phyloP scores from a whole-genome alignment of 306 rosid species.

The Dalbergia cochinchinensis region DNA sequence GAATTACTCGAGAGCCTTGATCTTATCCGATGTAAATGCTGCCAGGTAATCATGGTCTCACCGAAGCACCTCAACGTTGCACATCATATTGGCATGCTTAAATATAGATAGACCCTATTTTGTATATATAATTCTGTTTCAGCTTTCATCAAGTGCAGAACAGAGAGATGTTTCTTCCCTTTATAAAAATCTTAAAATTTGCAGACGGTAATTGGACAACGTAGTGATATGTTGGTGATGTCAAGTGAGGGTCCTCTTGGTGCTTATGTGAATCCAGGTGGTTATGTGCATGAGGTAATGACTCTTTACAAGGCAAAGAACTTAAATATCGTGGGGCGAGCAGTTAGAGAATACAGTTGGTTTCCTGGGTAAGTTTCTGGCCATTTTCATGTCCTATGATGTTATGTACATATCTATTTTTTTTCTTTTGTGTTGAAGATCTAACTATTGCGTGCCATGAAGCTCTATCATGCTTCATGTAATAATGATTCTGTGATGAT shows the following conservation, averaged over 20 bases:
- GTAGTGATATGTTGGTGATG: conserved; percentile 97
- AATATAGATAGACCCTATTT: neutral
- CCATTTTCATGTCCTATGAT: conserved; percentile 41
- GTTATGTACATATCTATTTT: conserved; percentile 26
- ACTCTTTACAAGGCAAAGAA: conserved; percentile 82
- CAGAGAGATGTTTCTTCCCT: conserved; percentile 9
- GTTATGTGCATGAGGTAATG: conserved; percentile 86
- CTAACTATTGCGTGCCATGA: conserved; percentile 18
- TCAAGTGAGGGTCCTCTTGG: conserved; percentile 96
- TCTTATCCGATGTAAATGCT: conserved; percentile 77
- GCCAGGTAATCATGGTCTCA: conserved; percentile 64
- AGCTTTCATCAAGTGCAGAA: conserved; percentile 27
- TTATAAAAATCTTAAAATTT: conserved; percentile 42
- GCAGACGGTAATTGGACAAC: conserved; percentile 81
- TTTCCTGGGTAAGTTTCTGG: conserved; percentile 89
- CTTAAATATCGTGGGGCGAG: conserved; percentile 69
- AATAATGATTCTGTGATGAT: neutral
- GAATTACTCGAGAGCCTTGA: conserved; percentile 86
- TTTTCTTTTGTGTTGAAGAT: conserved; percentile 27
- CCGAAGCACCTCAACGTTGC: conserved; percentile 19
- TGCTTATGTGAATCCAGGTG: conserved; percentile 84
- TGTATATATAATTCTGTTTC: conserved; percentile 18
- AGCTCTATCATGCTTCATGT: conserved; percentile 12
- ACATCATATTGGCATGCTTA: conserved; percentile 28
- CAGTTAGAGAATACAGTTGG: conserved; percentile 85